Base-by-base conservation (phyloP, 257 asterid genomes). In the Scutellaria baicalensis region DNA sequence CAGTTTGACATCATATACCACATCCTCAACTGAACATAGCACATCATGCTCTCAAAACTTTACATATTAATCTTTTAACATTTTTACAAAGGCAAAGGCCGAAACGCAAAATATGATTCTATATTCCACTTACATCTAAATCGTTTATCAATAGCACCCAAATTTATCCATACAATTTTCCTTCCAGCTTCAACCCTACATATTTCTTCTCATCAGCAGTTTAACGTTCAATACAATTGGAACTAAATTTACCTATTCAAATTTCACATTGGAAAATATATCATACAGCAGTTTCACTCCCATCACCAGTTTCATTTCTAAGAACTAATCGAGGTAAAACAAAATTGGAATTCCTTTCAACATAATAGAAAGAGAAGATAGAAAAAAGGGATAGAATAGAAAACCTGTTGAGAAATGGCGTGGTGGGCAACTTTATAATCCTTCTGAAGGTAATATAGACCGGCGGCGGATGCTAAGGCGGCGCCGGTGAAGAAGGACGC, bases 401-500 rank as follows among this genome's bases (percentile, higher is more conserved):
- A 66, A 64, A 91, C 97, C 96, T 93, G 95, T 10, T 79, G 79
- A 44, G 88, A 62, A 43, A 90, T 78, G 78, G 87, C 75, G 33
- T 82, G 84, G 61, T 89, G 96, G 50, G 95, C 96, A 9, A 78
- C 55, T 73, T 75, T 80, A 75, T 85, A 93, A 84, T 93, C 98
- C 75, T 85, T 86, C 59, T 83, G 89, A 56, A 93, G 94, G 59
- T 63, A 78, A 78, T 84, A 91, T 35, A 93, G 75, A 18, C 97
- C 98, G 13, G 77, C 85, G 36, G 85, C 89, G 40, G 96, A 88
- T 35, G 98, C 95, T 48, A 84, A 80, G 3, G 96, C 96, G n/a
- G 89, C 95, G 57, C 96, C 97, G 54, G 90, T 66, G 85, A 90
- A 88, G 84, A 90, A 93, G 16, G 97, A 87, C 43, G 96, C 96